A percentile compares a stretch with the other conserved stretches of the same genome.
These are phyloP conservation scores for Ensete glaucum DNA, from an alignment of 176 grass and related monocot species.

Conservation along the genomic window DNA sequence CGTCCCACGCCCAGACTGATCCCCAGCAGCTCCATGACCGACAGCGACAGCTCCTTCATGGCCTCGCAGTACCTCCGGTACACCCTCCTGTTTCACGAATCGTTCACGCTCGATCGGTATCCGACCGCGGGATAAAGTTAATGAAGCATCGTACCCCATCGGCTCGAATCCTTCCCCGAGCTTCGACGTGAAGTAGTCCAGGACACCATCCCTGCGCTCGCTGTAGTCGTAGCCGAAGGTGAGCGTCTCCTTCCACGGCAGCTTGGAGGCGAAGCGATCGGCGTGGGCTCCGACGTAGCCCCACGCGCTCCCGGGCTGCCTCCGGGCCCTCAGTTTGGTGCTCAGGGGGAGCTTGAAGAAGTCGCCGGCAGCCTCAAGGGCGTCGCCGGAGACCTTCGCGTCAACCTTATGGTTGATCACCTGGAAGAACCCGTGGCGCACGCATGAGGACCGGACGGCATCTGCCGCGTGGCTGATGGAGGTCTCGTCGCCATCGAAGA, in stretches of 20 bases:
- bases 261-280: slow-evolving; percentile 46
- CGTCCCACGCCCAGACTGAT: slow-evolving; percentile 47
- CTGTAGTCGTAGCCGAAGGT: slow-evolving; percentile 26
- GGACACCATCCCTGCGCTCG: neutral
- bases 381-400: slow-evolving; percentile 21
- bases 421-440: slow-evolving; percentile 76
- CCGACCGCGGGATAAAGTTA: too few species aligned
- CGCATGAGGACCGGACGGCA: slow-evolving; percentile 30
- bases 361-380: slow-evolving; percentile 36
- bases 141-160: slow-evolving; percentile 37
- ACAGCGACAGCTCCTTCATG: slow-evolving; percentile 42
- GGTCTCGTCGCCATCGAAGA: slow-evolving; percentile 30
- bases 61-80: slow-evolving; percentile 43
- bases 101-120: too few species aligned
- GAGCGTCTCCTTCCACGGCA: slow-evolving; percentile 79
- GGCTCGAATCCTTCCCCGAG: slow-evolving; percentile 42
- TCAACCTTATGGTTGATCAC: slow-evolving; percentile 60
- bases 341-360: slow-evolving; percentile 64
- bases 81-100: slow-evolving; percentile 29
- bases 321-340: slow-evolving; percentile 44
- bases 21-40: slow-evolving; percentile 66
- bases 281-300: slow-evolving; percentile 51
- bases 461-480: slow-evolving; percentile 20
- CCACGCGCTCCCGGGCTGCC: slow-evolving; percentile 37
- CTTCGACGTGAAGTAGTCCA: slow-evolving; percentile 20